Evolutionary conservation across 305 asterid genomes (phyloP).

Genomic region (Rubia tinctorum): DNA sequence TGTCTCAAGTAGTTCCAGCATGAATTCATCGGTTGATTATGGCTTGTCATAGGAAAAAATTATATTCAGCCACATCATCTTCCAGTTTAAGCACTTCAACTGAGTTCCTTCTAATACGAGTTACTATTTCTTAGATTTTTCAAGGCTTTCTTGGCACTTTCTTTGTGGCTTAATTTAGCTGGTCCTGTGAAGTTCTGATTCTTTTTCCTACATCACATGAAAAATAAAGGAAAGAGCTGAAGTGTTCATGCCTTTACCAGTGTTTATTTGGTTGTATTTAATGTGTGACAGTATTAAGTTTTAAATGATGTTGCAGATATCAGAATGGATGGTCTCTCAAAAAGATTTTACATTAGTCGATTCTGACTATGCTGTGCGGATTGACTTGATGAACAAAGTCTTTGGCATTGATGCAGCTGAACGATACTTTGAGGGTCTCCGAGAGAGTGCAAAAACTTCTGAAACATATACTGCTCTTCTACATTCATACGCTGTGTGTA

Average conservation of each 20-base stretch:
- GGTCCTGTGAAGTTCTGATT: background rate
- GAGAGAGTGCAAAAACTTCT: conserved; percentile 52
- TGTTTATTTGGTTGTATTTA: background rate
- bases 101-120: background rate
- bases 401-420: conserved; percentile 92
- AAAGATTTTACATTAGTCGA: conserved; percentile 59
- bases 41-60: no score
- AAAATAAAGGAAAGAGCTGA: background rate
- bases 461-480: conserved; percentile 94
- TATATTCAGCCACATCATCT: no score
- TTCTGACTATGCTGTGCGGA: conserved; percentile 78
- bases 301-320: conserved; percentile 51
- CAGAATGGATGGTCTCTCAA: conserved; percentile 89
- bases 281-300: conserved; percentile 15
- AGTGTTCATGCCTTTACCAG: background rate
- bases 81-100: background rate
- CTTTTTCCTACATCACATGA: background rate
- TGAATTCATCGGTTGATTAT: background rate
- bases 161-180: background rate
- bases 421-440: conserved; percentile 80
- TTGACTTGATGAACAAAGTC: conserved; percentile 79
- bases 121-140: background rate
- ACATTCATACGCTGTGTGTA: conserved; percentile 69
- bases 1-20: background rate
- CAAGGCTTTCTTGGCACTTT: background rate